Conservation (phyloP, 2,329 filamentous ascomycete species). For the Beauveria brongniartii region DNA sequence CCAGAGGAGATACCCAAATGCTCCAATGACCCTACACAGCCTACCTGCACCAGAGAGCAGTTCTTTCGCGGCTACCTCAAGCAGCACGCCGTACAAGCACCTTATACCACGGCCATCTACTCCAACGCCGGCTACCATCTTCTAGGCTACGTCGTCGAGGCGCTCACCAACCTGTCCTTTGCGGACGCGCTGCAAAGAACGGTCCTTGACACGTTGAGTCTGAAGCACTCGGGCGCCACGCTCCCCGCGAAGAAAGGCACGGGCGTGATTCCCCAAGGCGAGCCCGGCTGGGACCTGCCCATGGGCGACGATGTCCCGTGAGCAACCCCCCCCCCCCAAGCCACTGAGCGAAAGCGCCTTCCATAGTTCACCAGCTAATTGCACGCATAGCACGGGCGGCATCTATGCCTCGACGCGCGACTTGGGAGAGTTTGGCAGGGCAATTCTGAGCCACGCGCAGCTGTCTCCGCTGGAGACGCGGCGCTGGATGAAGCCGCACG, state of each 20-base stretch:
- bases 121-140: constrained; percentile 18
- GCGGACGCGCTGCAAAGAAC: constrained; percentile 2
- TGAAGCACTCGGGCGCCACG: neutral
- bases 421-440: constrained; percentile 14
- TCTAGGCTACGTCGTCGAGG: constrained; percentile 17
- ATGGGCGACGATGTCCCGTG: neutral
- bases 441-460: constrained; percentile 20
- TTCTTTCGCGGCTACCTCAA: constrained; percentile 14
- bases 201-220: constrained; percentile 8
- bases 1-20: neutral
- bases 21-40: neutral
- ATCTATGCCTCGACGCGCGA: constrained; percentile 11
- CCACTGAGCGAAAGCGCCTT: too few relatives aligned
- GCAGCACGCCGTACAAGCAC: constrained; percentile 14
- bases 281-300: neutral
- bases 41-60: neutral
- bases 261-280: neutral
- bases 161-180: constrained; percentile 16
- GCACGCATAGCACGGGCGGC: neutral
- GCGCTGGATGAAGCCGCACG: constrained; percentile 15
- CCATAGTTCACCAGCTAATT: neutral
- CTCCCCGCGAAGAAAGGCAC: neutral
- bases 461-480: constrained; percentile 25
- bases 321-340: neutral
- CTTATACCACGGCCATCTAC: constrained; percentile 16